Conservation (phyloP, 768 basidiomycete genomes). For the Suillus occidentalis region DNA sequence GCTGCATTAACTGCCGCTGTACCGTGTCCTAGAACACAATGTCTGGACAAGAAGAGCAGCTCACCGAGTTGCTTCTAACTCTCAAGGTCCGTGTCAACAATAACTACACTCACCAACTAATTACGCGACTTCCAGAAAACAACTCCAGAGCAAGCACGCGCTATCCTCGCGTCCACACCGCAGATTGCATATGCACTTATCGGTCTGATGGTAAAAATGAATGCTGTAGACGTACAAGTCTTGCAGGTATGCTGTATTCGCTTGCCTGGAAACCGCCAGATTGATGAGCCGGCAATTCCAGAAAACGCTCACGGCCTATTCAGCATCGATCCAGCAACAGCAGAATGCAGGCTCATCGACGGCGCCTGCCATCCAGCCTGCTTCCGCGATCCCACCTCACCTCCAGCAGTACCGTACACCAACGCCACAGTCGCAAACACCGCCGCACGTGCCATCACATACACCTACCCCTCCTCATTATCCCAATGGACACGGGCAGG, state of each 20-base stretch:
- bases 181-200: slow-evolving; percentile 78
- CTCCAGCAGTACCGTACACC: slow-evolving; percentile 34
- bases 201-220: slow-evolving; percentile 74
- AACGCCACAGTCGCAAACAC: slow-evolving; percentile 34
- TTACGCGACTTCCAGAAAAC: slow-evolving; percentile 54
- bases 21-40: slow-evolving; percentile 28
- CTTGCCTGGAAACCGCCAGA: background rate
- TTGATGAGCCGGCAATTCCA: slow-evolving; percentile 17
- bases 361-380: slow-evolving; percentile 20
- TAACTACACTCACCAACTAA: background rate
- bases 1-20: background rate
- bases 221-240: slow-evolving; percentile 71
- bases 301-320: slow-evolving; percentile 66
- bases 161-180: slow-evolving; percentile 70
- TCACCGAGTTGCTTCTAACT: slow-evolving; percentile 73
- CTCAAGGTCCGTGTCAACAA: slow-evolving; percentile 48
- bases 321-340: slow-evolving; percentile 14
- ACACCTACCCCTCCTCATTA: slow-evolving; percentile 9
- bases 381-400: slow-evolving; percentile 50
- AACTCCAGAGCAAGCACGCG: slow-evolving; percentile 64
- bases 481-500: slow-evolving; percentile 29
- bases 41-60: slow-evolving; percentile 63
- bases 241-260: slow-evolving; percentile 53
- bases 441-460: slow-evolving; percentile 19
- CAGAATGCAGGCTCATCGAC: slow-evolving; percentile 20